Percentiles rank a stretch among this genome's conserved stretches.
These are phyloP conservation scores for Ogataea paraovalis DNA, from an alignment of 805 yeast genomes.

Conservation along the genomic window DNA sequence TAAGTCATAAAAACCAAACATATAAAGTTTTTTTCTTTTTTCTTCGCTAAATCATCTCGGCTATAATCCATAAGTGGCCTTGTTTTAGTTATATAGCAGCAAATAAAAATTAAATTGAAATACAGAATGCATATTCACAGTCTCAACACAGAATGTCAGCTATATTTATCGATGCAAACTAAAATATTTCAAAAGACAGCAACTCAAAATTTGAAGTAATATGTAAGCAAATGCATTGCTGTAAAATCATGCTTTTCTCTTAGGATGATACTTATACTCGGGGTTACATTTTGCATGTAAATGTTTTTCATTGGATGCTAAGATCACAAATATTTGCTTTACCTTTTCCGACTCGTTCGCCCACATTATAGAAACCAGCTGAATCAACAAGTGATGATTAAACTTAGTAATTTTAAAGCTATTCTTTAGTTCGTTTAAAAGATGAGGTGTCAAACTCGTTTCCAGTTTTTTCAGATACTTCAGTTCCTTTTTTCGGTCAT, in stretches of 20 bases:
- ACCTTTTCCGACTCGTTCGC: slow-evolving; percentile 36
- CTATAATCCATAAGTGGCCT: neutral
- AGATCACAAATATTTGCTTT: slow-evolving; percentile 34
- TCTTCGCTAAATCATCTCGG: too few relatives aligned
- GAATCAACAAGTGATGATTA: slow-evolving; percentile 39
- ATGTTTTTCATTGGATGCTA: slow-evolving; percentile 38
- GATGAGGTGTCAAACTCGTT: slow-evolving; percentile 5
- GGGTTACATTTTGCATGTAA: slow-evolving; percentile 40
- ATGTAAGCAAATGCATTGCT: too few relatives aligned
- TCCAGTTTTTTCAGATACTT: slow-evolving; percentile 12
- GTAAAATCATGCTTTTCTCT: slow-evolving; percentile 23
- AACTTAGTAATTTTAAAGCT: slow-evolving; percentile 26
- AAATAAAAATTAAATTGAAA: neutral
- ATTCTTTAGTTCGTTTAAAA: slow-evolving; percentile 8
- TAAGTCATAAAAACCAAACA: too few relatives aligned
- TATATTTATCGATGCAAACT: too few relatives aligned
- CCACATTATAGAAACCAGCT: slow-evolving; percentile 44
- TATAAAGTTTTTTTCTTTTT: neutral
- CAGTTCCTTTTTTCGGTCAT: slow-evolving; percentile 15
- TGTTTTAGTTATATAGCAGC: neutral
- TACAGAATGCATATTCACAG: neutral
- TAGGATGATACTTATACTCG: slow-evolving; percentile 41
- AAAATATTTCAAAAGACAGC: too few relatives aligned
- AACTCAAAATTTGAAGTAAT: too few relatives aligned
- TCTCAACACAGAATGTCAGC: too few relatives aligned